These are phyloP conservation scores for Perkinsus chesapeaki DNA, from an alignment of 169 alveolate genomes.

Conservation along the genomic window DNA sequence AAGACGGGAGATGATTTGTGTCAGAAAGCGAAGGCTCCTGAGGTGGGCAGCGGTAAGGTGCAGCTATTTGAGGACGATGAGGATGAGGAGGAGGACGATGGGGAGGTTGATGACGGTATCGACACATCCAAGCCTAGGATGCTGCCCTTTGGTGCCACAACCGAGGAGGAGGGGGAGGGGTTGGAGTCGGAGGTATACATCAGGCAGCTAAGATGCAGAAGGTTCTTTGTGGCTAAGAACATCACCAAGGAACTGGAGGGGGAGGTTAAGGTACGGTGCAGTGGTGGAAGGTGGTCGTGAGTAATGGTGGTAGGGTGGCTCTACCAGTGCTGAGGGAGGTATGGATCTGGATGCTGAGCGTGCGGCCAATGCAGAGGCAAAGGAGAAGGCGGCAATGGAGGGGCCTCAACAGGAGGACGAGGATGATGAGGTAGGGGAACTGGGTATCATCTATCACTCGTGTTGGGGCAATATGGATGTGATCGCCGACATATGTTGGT, in stretches of 20 bases:
- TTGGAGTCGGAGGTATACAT: background rate
- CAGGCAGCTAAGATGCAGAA: background rate
- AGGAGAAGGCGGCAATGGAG: conserved; percentile 17
- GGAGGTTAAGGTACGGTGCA: background rate
- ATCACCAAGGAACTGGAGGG: background rate
- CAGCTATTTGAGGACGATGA: conserved; percentile 13
- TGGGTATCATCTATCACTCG: too few relatives aligned
- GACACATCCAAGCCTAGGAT: background rate
- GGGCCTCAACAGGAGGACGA: conserved; percentile 32
- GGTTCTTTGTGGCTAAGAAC: background rate
- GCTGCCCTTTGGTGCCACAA: background rate
- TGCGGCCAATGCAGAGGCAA: conserved; percentile 11
- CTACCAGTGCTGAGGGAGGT: background rate
- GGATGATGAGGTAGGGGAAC: conserved; percentile 28
- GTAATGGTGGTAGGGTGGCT: background rate
- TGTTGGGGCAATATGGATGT: too few relatives aligned
- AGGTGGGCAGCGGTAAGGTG: background rate
- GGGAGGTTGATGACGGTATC: conserved; percentile 41
- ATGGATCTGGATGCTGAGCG: conserved; percentile 33
- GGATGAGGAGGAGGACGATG: conserved; percentile 43
- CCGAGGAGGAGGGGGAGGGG: background rate
- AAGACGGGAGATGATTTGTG: background rate
- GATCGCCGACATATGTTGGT: too few relatives aligned
- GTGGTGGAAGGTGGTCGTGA: background rate
- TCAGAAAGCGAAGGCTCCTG: background rate